Conservation (phyloP, 1,139 yeast genomes). For the Geotrichum bryndzae region DNA sequence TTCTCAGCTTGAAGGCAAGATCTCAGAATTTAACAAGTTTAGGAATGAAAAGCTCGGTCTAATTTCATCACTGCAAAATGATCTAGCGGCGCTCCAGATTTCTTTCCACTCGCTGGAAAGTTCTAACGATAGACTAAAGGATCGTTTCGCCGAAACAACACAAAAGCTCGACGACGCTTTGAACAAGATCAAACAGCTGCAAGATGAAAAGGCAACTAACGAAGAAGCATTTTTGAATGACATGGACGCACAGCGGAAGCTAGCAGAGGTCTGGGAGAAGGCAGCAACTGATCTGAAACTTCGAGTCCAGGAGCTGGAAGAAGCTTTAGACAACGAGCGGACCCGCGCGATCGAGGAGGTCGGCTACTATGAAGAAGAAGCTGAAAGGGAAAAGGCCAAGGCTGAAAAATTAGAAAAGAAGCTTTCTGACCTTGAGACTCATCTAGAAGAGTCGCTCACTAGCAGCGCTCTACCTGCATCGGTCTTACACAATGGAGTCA, state of each 20-base stretch:
- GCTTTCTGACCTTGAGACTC: constrained; percentile 30
- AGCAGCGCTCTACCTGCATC: constrained; percentile 8
- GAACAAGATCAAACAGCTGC: constrained; percentile 43
- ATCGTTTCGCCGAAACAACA: constrained; percentile 37
- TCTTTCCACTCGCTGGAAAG: constrained; percentile 35
- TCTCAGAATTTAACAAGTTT: constrained; percentile 36
- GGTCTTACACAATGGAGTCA: constrained; percentile 9
- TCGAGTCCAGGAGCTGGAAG: constrained; percentile 41
- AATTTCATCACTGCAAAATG: constrained; percentile 33
- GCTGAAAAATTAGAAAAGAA: constrained; percentile 30
- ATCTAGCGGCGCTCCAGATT: constrained; percentile 35
- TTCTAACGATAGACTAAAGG: constrained; percentile 27
- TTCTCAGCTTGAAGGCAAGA: constrained; percentile 34
- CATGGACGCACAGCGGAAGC: constrained; percentile 55
- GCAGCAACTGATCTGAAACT: constrained; percentile 34
- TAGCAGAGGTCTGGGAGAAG: constrained; percentile 54
- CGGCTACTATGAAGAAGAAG: constrained; percentile 30
- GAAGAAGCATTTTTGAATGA: constrained; percentile 58
- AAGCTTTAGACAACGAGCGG: constrained; percentile 39
- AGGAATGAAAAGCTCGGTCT: constrained; percentile 35
- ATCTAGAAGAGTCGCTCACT: constrained; percentile 28
- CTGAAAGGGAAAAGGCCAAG: constrained; percentile 28
- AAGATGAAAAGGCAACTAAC: constrained; percentile 42
- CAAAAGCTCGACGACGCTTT: constrained; percentile 38
- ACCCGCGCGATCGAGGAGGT: constrained; percentile 30